A percentile compares a stretch with the other conserved stretches of the same genome.
Conservation (phyloP, 106 monocot species). For the Iris macrosiphon region DNA sequence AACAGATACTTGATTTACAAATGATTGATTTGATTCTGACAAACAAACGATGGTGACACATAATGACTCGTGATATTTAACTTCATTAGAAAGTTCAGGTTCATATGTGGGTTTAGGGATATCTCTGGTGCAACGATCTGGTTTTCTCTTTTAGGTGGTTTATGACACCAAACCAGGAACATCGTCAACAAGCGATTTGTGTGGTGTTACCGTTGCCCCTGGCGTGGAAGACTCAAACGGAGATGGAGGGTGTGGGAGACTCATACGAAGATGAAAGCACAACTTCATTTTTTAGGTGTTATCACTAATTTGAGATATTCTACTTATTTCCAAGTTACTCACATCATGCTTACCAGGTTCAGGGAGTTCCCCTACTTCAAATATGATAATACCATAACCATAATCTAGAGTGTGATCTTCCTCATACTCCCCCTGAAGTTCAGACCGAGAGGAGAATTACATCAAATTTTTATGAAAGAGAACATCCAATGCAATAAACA, state of each 20-base stretch:
- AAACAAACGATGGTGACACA: constrained; percentile 9
- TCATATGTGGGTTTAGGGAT: constrained; percentile 12
- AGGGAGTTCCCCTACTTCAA: too few species aligned
- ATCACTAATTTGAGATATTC: background rate
- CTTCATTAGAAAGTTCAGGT: constrained; percentile 7
- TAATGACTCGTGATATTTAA: constrained; percentile 10
- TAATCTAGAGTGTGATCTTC: constrained; percentile 1
- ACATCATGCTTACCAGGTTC: too few species aligned
- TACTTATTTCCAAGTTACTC: background rate
- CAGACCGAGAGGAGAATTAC: background rate
- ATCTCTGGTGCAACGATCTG: background rate
- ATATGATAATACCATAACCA: background rate
- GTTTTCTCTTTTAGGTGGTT: background rate
- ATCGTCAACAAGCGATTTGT: background rate
- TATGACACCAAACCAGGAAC: background rate
- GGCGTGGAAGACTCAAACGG: background rate
- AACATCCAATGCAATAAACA: constrained; percentile 2
- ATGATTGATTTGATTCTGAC: background rate
- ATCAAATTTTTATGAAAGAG: background rate
- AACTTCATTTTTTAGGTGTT: background rate
- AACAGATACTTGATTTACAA: background rate
- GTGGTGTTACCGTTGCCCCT: background rate
- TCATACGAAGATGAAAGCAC: too few species aligned
- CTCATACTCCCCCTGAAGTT: background rate
- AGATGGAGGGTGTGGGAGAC: too few species aligned